Conservation (phyloP, 2,329 filamentous ascomycete genomes). For the Atkinsonella texensis region DNA sequence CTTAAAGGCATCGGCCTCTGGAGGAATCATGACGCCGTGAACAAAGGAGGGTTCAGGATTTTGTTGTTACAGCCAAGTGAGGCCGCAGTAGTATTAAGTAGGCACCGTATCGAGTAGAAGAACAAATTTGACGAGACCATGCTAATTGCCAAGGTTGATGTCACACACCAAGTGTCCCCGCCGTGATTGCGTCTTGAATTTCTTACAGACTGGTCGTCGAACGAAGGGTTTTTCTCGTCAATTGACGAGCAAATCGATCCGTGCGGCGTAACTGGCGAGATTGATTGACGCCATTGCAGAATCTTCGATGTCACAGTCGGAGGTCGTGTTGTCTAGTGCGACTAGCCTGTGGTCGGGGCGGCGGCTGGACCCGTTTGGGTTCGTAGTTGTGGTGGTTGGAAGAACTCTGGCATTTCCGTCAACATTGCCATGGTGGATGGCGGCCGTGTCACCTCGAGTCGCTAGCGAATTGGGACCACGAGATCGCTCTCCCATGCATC, state of each 20-base stretch:
- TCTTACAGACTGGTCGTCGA: too few species aligned
- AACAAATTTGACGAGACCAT: too few species aligned
- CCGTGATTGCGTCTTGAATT: too few species aligned
- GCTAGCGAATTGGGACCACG: not conserved
- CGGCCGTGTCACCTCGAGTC: not conserved
- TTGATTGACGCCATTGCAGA: not conserved
- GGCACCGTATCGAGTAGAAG: too few species aligned
- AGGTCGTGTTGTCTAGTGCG: not conserved
- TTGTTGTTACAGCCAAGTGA: too few species aligned
- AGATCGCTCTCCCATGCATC: not conserved
- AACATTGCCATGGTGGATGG: not conserved
- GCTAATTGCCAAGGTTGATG: too few species aligned
- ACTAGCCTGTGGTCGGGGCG: not conserved
- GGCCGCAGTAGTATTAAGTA: too few species aligned
- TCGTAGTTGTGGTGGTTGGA: not conserved
- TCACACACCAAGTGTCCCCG: too few species aligned
- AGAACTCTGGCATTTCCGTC: not conserved
- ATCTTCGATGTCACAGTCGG: not conserved
- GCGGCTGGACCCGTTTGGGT: slow-evolving; percentile 1
- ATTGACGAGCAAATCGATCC: not conserved
- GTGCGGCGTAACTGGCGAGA: not conserved
- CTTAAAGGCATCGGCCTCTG: too few species aligned
- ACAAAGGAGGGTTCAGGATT: too few species aligned
- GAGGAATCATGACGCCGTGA: too few species aligned
- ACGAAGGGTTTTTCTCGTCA: not conserved